These are phyloP conservation scores for Omphalotus olearius DNA, from an alignment of 1,284 basidiomycete species.

Conservation along the genomic window DNA sequence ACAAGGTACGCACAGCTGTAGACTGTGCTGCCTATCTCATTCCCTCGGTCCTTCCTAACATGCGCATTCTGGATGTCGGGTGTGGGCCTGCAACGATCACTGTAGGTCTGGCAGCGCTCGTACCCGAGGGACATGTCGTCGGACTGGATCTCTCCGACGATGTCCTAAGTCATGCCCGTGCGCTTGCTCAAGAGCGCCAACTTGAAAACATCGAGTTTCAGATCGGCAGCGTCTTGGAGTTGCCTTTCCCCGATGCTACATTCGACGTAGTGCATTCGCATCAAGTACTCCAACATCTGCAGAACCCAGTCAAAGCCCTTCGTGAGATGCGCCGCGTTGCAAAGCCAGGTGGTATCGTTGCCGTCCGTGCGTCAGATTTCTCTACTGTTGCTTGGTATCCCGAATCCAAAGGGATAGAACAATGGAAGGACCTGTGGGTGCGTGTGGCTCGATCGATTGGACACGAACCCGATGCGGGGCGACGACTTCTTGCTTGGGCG, in stretches of 20 bases:
- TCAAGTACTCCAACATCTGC: constrained; percentile 41
- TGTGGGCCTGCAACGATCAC: constrained; percentile 45
- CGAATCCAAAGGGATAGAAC: constrained; percentile 14
- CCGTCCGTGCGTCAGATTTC: constrained; percentile 28
- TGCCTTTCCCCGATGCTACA: constrained; percentile 27
- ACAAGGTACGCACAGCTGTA: constrained; percentile 35
- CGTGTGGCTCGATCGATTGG: constrained; percentile 19
- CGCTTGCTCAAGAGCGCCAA: constrained; percentile 18
- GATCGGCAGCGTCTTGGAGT: constrained; percentile 27
- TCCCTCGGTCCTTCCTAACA: constrained; percentile 30
- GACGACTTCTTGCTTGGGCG: constrained; percentile 23
- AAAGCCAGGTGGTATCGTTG: constrained; percentile 38
- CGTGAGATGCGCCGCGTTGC: constrained; percentile 41
- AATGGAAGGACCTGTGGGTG: constrained; percentile 18
- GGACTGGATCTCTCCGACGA: constrained; percentile 31
- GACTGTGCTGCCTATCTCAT: constrained; percentile 41
- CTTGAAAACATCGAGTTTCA: constrained; percentile 30
- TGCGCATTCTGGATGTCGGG: constrained; percentile 42
- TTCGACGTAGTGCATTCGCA: constrained; percentile 45
- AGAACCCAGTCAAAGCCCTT: constrained; percentile 33
- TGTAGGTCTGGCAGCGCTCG: constrained; percentile 32
- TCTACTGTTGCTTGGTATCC: constrained; percentile 28
- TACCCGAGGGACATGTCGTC: constrained; percentile 36
- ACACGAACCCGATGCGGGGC: constrained; percentile 23
- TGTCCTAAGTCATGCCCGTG: constrained; percentile 28